Percentiles rank a stretch among this genome's conserved stretches.
Conservation (phyloP, 352 stramenopile species). For the Thalassiosira exigua region DNA sequence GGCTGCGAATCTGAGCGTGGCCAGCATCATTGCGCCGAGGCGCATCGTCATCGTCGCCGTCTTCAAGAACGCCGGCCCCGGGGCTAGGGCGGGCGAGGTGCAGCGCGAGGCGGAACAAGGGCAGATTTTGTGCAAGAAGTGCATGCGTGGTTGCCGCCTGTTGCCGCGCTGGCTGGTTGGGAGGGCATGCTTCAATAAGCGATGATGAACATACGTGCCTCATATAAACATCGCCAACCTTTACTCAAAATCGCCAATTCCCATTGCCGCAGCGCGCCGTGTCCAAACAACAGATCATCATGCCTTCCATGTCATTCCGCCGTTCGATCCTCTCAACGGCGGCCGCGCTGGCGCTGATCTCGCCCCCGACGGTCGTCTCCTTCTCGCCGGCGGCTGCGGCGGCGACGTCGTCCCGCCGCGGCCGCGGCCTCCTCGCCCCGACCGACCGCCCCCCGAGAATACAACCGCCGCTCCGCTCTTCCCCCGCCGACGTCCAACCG, state of each 20-base stretch:
- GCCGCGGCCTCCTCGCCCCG: no score
- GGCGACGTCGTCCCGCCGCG: not conserved
- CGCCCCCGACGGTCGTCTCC: constrained; percentile 1
- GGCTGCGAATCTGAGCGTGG: constrained; percentile 11
- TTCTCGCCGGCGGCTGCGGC: not conserved
- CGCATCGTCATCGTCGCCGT: not conserved
- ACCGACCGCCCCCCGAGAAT: no score
- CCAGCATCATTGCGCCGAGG: constrained; percentile 25
- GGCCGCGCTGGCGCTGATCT: not conserved
- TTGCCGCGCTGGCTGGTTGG: no score
- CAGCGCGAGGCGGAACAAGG: not conserved
- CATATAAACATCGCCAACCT: not conserved
- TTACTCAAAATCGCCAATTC: not conserved
- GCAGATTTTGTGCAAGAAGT: not conserved
- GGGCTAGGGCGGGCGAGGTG: not conserved
- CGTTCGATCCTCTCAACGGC: not conserved
- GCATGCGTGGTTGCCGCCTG: not conserved
- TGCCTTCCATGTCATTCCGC: not conserved
- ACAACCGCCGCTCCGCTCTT: constrained; percentile 19
- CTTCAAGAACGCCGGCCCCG: not conserved
- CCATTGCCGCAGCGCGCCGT: not conserved
- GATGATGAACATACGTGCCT: not conserved
- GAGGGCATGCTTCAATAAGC: not conserved
- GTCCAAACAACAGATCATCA: not conserved
- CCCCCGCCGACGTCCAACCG: constrained; percentile 32